phyloP scores from a whole-genome alignment of 345 rosid genomes.

The Citrus australasica region DNA sequence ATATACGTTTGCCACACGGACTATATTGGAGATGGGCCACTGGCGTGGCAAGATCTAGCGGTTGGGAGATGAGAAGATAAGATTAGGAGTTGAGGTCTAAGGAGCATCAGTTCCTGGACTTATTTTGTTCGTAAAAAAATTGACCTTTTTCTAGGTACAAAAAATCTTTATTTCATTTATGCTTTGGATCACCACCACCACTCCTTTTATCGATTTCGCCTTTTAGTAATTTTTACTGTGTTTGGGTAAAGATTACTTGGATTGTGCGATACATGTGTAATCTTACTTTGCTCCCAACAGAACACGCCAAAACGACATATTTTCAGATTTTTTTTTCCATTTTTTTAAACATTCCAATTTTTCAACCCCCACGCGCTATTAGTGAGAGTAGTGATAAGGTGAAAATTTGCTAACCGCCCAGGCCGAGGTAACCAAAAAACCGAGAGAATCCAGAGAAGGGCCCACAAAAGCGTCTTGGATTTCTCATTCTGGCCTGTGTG shows the following conservation, averaged over 20 bases:
- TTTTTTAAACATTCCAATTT: neutral
- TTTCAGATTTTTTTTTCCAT: neutral
- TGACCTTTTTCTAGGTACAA: neutral
- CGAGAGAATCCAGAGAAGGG: neutral
- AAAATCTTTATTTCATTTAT: neutral
- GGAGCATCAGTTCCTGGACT: slow-evolving; percentile 13
- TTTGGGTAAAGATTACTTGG: neutral
- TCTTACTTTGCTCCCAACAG: neutral
- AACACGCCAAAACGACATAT: slow-evolving; percentile 7
- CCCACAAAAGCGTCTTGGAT: neutral
- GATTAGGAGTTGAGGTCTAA: neutral
- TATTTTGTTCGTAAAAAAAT: neutral
- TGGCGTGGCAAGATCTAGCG: slow-evolving; percentile 3
- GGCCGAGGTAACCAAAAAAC: neutral
- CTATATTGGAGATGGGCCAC: neutral
- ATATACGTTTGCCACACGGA: neutral
- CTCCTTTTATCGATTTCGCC: neutral
- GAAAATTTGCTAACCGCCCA: neutral
- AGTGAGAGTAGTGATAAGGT: neutral
- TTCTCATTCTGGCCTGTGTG: neutral
- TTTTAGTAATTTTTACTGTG: neutral
- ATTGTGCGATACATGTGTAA: neutral
- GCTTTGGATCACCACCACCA: neutral
- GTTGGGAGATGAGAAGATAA: slow-evolving; percentile 4
- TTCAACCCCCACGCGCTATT: neutral